Evolutionary conservation across 1,284 basidiomycete species (phyloP), one percentile per base, ranked within the genome.

Genomic region (Fistulinella cinereoalba): DNA sequence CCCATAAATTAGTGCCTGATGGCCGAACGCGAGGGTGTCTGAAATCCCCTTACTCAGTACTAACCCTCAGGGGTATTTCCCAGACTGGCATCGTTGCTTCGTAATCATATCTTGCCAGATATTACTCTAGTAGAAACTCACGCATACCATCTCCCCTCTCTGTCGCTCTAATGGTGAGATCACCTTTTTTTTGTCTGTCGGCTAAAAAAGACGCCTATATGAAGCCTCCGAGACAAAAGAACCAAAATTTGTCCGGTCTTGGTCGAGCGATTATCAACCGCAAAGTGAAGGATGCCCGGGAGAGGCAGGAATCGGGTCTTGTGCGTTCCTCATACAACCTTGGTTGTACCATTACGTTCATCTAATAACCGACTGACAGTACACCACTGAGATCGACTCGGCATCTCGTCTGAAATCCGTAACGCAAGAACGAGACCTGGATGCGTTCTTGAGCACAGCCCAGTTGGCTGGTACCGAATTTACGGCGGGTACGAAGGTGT

Each of bases 401-500:
- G 74, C 78, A 10, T 80, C 81, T 49, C 85, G 84, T 33, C 78
- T 99, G 25, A 83, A 87, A 58, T 97, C 95, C 2, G 85, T 99
- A 32, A 99, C 97, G 0, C 96, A 99, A 68, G 94, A 99, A 71
- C 78, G 85, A 49, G 94, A 97, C 71, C 75, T 99, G 23, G 96
- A 98, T 58, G 94, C 96, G 67, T 99, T 99, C 67, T 71, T 99
- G 50, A 96, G 85, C 64, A 97, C 93, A 16, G 97, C 97, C 4
- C 88, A 92, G 54, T 74, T 99, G 42, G 97, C 97, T 18, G 96
- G 91, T 44, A 88, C 87, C 13, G 92, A 99, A 61, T 99, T 99
- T 63, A 94, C 93, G n/a, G 97, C 94, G 29, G 93, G 93, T 93
- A 52, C 42, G 80, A 19, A 22, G 48, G n/a, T n/a, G n/a, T 9